phyloP scores from a whole-genome alignment of 1,284 basidiomycete species.

The Ceratobasidium sp. region DNA sequence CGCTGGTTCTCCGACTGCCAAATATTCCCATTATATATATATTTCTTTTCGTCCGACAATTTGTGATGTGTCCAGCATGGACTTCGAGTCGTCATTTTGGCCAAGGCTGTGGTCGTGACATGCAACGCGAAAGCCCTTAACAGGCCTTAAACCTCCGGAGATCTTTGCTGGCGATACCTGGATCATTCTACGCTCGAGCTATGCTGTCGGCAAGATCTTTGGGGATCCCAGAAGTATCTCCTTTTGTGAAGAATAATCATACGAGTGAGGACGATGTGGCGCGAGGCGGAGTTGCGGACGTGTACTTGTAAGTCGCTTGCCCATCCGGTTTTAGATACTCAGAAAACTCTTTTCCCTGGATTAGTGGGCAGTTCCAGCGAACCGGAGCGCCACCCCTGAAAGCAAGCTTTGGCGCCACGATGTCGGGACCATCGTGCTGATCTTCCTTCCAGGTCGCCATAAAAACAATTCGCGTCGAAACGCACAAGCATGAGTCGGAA shows the following conservation, averaged over 20 bases:
- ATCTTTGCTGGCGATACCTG: not conserved
- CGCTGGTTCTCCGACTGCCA: too few relatives aligned
- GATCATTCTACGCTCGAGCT: not conserved
- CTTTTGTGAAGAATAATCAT: conserved; percentile 4
- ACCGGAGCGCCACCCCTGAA: not conserved
- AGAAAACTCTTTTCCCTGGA: not conserved
- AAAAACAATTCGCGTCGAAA: conserved; percentile 8
- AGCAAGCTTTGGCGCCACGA: not conserved
- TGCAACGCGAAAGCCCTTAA: too few relatives aligned
- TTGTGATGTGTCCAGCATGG: not conserved
- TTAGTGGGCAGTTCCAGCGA: not conserved
- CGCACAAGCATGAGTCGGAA: not conserved
- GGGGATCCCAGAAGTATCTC: conserved; percentile 22
- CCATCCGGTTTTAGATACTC: not conserved
- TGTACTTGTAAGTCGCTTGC: conserved; percentile 6
- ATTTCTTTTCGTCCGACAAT: not conserved
- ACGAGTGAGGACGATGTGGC: not conserved
- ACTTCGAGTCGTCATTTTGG: not conserved
- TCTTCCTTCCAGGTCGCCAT: conserved; percentile 1
- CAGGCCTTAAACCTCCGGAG: not conserved
- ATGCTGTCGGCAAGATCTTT: conserved; percentile 23
- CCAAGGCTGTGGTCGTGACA: too few relatives aligned
- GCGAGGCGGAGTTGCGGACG: conserved; percentile 18
- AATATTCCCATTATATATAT: not conserved
- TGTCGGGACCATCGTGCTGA: too few relatives aligned